Conservation (phyloP, 345 rosid species). For the Salix viminalis region DNA sequence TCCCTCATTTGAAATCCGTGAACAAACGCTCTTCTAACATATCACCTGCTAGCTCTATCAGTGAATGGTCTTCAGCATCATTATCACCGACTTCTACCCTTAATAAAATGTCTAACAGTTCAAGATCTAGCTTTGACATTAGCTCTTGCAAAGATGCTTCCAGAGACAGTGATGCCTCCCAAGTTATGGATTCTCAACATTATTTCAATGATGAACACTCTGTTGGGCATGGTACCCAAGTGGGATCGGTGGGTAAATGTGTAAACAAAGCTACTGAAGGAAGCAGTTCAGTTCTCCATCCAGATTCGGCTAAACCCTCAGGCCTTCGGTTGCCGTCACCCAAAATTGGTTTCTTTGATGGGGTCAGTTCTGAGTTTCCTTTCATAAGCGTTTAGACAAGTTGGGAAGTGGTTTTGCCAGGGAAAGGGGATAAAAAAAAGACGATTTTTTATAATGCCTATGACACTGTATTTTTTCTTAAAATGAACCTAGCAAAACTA, state of each 20-base stretch:
- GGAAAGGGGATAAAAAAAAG: not conserved
- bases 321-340: slow-evolving; percentile 96
- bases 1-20: slow-evolving; percentile 41
- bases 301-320: slow-evolving; percentile 53
- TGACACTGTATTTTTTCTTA: not conserved
- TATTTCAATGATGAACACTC: slow-evolving; percentile 27
- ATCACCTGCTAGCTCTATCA: slow-evolving; percentile 66
- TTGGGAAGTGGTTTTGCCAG: slow-evolving; percentile 2
- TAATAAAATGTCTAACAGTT: slow-evolving; percentile 39
- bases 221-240: slow-evolving; percentile 31
- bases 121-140: slow-evolving; percentile 41
- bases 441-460: not conserved
- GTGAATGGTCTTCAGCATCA: slow-evolving; percentile 73
- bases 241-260: slow-evolving; percentile 19
- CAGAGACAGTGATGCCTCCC: slow-evolving; percentile 19
- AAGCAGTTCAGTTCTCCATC: slow-evolving; percentile 28
- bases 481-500: not conserved
- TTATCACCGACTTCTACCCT: slow-evolving; percentile 50
- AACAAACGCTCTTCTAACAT: slow-evolving; percentile 44
- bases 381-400: slow-evolving; percentile 8
- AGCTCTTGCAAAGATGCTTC: slow-evolving; percentile 27
- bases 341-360: slow-evolving; percentile 92
- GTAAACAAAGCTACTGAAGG: slow-evolving; percentile 33
- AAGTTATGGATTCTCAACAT: slow-evolving; percentile 28
- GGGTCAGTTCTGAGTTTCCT: slow-evolving; percentile 51